phyloP scores from a whole-genome alignment of 1,139 yeast genomes.

The Scheffersomyces stambukii region DNA sequence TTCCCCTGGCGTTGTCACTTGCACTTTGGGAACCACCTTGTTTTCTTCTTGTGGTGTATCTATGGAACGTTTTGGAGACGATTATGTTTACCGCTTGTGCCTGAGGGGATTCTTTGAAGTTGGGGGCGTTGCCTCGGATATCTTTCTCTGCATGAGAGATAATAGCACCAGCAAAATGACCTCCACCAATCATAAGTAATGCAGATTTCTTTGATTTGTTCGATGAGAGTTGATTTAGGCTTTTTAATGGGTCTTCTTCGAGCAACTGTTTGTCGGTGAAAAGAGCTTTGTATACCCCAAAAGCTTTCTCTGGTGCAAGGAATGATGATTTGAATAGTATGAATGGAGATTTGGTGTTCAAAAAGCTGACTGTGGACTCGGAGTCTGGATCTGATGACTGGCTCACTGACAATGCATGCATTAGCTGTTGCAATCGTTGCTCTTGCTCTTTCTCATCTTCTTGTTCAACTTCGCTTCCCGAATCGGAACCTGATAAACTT shows the following conservation, averaged over 20 bases:
- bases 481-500: slow-evolving; percentile 56
- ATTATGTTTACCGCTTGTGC: slow-evolving; percentile 64
- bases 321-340: slow-evolving; percentile 49
- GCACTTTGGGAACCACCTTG: slow-evolving; percentile 98
- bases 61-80: slow-evolving; percentile 82
- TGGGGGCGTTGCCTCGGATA: slow-evolving; percentile 51
- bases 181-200: slow-evolving; percentile 93
- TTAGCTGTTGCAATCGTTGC: slow-evolving; percentile 26
- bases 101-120: slow-evolving; percentile 36
- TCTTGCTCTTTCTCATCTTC: slow-evolving; percentile 12
- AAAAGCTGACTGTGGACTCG: slow-evolving; percentile 41
- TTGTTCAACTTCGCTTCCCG: slow-evolving; percentile 25
- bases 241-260: slow-evolving; percentile 36
- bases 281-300: slow-evolving; percentile 70
- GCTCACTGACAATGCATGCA: slow-evolving; percentile 26
- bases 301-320: slow-evolving; percentile 43
- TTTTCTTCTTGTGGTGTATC: slow-evolving; percentile 93
- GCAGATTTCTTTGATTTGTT: slow-evolving; percentile 47
- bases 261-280: slow-evolving; percentile 38
- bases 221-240: slow-evolving; percentile 32
- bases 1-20: slow-evolving; percentile 86
- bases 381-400: no score
- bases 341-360: slow-evolving; percentile 63
- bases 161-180: slow-evolving; percentile 96
- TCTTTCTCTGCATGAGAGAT: slow-evolving; percentile 64